Percentiles rank a stretch among this genome's conserved stretches.
Evolutionary conservation across 2,329 filamentous ascomycete genomes (phyloP).

Genomic region (Sporothrix euskadiensis): DNA sequence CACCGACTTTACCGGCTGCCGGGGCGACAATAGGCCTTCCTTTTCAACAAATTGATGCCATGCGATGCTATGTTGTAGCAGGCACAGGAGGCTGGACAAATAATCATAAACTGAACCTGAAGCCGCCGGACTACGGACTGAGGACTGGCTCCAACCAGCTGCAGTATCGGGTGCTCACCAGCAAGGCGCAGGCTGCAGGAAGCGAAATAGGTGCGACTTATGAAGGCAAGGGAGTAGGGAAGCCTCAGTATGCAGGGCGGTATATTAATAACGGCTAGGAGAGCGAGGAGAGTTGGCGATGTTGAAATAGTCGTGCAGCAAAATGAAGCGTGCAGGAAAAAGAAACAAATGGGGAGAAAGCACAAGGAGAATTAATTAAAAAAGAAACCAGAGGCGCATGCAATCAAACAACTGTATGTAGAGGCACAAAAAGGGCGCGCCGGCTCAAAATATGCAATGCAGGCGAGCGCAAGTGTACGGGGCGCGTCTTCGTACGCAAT

Average conservation of each 20-base stretch:
- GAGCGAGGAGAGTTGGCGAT: not conserved
- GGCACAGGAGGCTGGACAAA: not conserved
- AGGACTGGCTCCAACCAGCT: slow-evolving; percentile 4
- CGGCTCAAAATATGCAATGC: not conserved
- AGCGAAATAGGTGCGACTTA: not conserved
- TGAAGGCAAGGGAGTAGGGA: not conserved
- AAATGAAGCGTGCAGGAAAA: not conserved
- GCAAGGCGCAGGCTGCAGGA: slow-evolving; percentile 10
- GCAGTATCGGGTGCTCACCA: not conserved
- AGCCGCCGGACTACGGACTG: not conserved
- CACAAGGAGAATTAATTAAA: not conserved
- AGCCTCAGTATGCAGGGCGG: not conserved
- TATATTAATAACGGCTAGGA: not conserved
- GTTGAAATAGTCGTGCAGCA: not conserved
- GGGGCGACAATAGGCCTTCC: not conserved
- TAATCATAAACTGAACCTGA: not conserved
- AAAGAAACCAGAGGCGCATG: not conserved
- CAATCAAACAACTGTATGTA: slow-evolving; percentile 13
- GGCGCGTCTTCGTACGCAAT: not conserved
- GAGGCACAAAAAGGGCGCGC: not conserved
- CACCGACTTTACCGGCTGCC: not conserved
- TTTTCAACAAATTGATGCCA: not conserved
- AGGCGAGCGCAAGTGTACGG: not conserved
- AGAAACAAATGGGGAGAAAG: not conserved
- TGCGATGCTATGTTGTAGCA: not conserved